Evolutionary conservation across 2,329 filamentous ascomycete species (phyloP), one percentile per base, ranked within the genome.

Genomic region (Trichoderma atrobrunneum): DNA sequence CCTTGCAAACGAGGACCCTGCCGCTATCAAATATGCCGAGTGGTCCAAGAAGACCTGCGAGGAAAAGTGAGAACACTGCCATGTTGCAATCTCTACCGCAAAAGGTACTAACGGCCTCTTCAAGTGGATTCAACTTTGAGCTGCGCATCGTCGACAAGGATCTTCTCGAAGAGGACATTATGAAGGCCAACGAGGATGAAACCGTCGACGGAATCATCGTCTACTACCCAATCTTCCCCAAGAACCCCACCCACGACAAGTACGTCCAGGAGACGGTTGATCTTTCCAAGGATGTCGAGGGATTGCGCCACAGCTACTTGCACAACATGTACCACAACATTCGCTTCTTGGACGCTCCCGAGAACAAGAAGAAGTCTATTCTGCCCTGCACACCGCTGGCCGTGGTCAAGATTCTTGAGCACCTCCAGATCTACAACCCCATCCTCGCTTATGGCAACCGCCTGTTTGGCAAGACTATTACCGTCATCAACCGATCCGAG

Each of bases 291-390:
- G 96, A 99, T 79, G 95, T 99, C 76, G 96, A 99, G 83, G 96
- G 96, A 43, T 89, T 99, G 72, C 94, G 92, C 77, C 95, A 98
- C 83, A 91, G 91, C 80, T 95, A 98, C 84, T 92, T 98, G 79
- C 95, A 95, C 89, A 99, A 99, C 88, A 98, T 99, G 95, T 99
- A 98, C 85, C 93, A 98, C 86, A 99, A 99, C 85, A 90, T 97
- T 78, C 93, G 96, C 75, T 98, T 95, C 85, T 87, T 99, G 71
- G 96, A 99, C 82, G 85, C 90, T 28, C 91, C 92, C 5, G 82
- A 87, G 57, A 93, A 94, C 81, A 87, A 85, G 72, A 93, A 93
- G 81, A 98, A 99, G 85, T 97, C 92, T 63, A 93, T 98, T 76
- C 85, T 99, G 67, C 96, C 96, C 6, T 99, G 96, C 86, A 99